These are phyloP conservation scores for Malus hybrid DNA, from an alignment of 331 rosid genomes.

Conservation along the genomic window DNA sequence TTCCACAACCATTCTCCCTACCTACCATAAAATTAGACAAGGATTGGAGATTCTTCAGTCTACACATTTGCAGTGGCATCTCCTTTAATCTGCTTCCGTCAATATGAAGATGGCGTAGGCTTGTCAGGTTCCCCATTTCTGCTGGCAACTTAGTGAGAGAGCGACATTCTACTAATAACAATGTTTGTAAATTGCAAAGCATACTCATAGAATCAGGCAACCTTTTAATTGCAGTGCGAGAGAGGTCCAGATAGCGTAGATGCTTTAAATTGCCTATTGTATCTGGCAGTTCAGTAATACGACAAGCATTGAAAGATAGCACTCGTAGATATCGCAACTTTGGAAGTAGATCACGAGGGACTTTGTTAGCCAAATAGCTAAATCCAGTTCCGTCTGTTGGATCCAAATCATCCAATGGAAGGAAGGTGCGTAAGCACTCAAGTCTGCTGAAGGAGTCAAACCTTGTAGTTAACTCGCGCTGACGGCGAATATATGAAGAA, in stretches of 20 bases:
- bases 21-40: constrained; percentile 18
- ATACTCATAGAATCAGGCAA: constrained; percentile 10
- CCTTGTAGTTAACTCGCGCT: constrained; percentile 16
- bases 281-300: constrained; percentile 17
- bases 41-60: constrained; percentile 19
- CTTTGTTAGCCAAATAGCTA: constrained; percentile 19
- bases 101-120: constrained; percentile 8
- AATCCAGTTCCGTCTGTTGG: constrained; percentile 15
- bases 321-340: constrained; percentile 15
- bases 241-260: constrained; percentile 20
- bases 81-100: constrained; percentile 20
- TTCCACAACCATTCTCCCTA: constrained; percentile 5
- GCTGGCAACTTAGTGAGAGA: constrained; percentile 16
- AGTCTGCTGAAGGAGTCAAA: constrained; percentile 15
- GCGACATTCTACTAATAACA: constrained; percentile 11
- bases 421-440: constrained; percentile 24
- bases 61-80: constrained; percentile 18
- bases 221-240: constrained; percentile 14
- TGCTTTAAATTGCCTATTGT: constrained; percentile 18
- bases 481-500: constrained; percentile 19
- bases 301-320: constrained; percentile 22
- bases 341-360: constrained; percentile 12
- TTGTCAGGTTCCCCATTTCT: constrained; percentile 12
- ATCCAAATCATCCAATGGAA: constrained; percentile 9
- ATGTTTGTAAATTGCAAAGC: constrained; percentile 26